Base-by-base conservation (phyloP, 2,329 filamentous ascomycete species). In the Talaromyces rugulosus region DNA sequence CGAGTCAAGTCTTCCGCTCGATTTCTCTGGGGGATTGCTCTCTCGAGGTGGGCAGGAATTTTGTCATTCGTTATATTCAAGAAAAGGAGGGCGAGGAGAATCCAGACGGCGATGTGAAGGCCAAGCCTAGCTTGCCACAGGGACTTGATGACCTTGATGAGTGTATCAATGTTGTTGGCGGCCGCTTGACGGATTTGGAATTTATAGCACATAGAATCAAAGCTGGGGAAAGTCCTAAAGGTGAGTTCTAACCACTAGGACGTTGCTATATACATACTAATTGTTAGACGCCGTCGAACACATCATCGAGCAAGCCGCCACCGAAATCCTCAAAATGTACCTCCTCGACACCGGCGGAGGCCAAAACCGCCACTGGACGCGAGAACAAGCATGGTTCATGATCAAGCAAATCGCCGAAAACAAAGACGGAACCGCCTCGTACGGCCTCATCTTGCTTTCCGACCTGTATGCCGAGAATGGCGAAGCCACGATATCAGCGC, bases 251-350 rank as follows among this genome's bases (percentile, higher is more conserved):
- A 23, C 28, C 68, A 30, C 71, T 33, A 30, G 36, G 16, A 30
- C 14, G 42, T 27, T 23, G 53, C 31, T 42, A 12, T 57, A 54
- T 68, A 75, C 55, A 76, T 56, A 47, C 62, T 30, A 18, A 31
- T 36, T 44, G 9, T 60, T 61, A 81, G 83, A 89, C 67, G 95
- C 95, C 2, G 89, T 97, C 2, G 82, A 87, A 27, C 92, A 96
- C 66, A 98, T 99, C 65, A 89, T 96, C 59, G 88, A 91, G 60
- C 92, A 96, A 71, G 90, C 89, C 18, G 90, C 92, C 0, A 91
- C 90, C 0, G 95, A 98, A 71, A 93, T 98, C 55, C 80, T 96
- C 64, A 96, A 96, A 71, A 92, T 97, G 83, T 98, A 93, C 78
- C 85, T 99, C 33, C 81, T 96, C 3, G 70, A 81, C 51, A 73